These are phyloP conservation scores for Apiospora kogelbergensis DNA, from an alignment of 2,329 filamentous ascomycete genomes.

Conservation along the genomic window DNA sequence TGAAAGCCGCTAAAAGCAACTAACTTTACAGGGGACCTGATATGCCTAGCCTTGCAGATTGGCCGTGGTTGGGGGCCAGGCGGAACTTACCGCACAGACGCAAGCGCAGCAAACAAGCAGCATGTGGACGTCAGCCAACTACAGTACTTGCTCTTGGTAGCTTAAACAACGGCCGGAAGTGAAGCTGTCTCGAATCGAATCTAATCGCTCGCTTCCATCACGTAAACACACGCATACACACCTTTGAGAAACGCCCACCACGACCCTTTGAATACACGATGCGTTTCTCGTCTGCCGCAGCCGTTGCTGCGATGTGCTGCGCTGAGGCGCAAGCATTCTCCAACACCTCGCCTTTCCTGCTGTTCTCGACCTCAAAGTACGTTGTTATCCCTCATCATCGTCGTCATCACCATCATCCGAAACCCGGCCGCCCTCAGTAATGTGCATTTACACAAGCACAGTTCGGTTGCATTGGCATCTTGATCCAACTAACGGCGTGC, in stretches of 20 bases:
- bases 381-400: conserved; percentile 34
- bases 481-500: background rate
- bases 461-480: background rate
- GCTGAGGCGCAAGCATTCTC: conserved; percentile 70
- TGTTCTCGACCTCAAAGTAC: conserved; percentile 84
- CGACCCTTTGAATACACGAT: conserved; percentile 34
- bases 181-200: conserved; percentile 3
- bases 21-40: conserved; percentile 9
- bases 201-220: background rate
- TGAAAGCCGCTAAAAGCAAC: background rate
- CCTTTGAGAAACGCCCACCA: conserved; percentile 18
- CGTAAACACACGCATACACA: conserved; percentile 1
- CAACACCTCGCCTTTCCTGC: conserved; percentile 84
- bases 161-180: background rate
- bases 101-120: background rate
- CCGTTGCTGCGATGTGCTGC: conserved; percentile 51
- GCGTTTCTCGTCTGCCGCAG: conserved; percentile 49
- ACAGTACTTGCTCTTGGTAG: background rate
- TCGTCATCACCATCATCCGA: background rate
- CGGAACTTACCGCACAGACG: conserved; percentile 12
- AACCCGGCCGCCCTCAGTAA: background rate
- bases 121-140: background rate
- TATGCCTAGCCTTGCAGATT: conserved; percentile 6
- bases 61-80: background rate
- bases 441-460: background rate